A percentile compares a stretch with the other conserved stretches of the same genome.
These are phyloP conservation scores for sorghum (Sorghum bicolor) DNA, from an alignment of 176 grass and related monocot species.

Conservation along the genomic window Sorghum_bicolor_NCBIv3 NC_012876.2:60746001-60746500, in stretches of 20 bases:
- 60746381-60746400: neutral
- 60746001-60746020: slow-evolving; percentile 35
- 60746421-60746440: neutral
- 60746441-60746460: slow-evolving; percentile 55
- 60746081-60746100: slow-evolving; percentile 95
- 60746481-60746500: slow-evolving; percentile 90
- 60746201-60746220: slow-evolving; percentile 9
- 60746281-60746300: slow-evolving; percentile 54
- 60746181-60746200: slow-evolving; percentile 5
- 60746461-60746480: slow-evolving; percentile 77
- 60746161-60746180: neutral
- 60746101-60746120: slow-evolving; percentile 18
- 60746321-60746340: slow-evolving; percentile 73
- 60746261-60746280: slow-evolving; percentile 73
- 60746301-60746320: slow-evolving; percentile 60
- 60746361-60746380: slow-evolving; percentile 7
- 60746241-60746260: slow-evolving; percentile 86
- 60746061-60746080: slow-evolving; percentile 76
- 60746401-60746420: neutral
- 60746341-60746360: slow-evolving; percentile 27
- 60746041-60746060: slow-evolving; percentile 72
- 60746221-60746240: slow-evolving; percentile 53
- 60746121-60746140: neutral
- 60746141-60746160: neutral
- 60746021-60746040: slow-evolving; percentile 79